Evolutionary conservation across 169 alveolate genomes (phyloP).

Genomic region (Plasmodium sp.): DNA sequence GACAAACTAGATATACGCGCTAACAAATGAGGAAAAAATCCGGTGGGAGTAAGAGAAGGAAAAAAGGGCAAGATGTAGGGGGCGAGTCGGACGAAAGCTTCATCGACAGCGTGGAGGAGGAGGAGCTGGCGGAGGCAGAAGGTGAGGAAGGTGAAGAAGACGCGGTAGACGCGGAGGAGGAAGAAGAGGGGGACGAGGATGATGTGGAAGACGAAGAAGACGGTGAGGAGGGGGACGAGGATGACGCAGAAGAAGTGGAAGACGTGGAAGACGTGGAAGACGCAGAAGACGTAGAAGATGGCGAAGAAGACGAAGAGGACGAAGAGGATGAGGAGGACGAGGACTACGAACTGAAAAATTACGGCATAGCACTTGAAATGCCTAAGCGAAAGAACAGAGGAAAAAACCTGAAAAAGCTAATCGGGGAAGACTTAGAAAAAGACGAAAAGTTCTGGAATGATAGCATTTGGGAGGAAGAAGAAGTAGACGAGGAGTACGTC

Average conservation of each 20-base stretch:
- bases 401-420: conserved; percentile 81
- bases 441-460: conserved; percentile 90
- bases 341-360: conserved; percentile 68
- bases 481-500: conserved; percentile 88
- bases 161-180: neutral
- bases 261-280: neutral
- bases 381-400: conserved; percentile 88
- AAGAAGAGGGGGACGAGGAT: conserved; percentile 1
- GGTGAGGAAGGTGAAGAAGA: conserved; percentile 9
- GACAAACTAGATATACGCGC: neutral
- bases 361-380: conserved; percentile 89
- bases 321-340: conserved; percentile 77
- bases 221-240: neutral
- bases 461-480: conserved; percentile 90
- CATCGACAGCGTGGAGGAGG: neutral
- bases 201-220: neutral
- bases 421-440: conserved; percentile 88
- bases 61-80: neutral
- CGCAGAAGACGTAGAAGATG: neutral
- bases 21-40: conserved; percentile 11
- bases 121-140: conserved; percentile 15
- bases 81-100: conserved; percentile 4
- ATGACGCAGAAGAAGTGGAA: neutral
- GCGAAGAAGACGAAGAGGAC: conserved; percentile 11
- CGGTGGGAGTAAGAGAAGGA: neutral